Evolutionary conservation across 352 stramenopile genomes (phyloP).

Genomic region (Phytopythium cucurbitacearum): DNA sequence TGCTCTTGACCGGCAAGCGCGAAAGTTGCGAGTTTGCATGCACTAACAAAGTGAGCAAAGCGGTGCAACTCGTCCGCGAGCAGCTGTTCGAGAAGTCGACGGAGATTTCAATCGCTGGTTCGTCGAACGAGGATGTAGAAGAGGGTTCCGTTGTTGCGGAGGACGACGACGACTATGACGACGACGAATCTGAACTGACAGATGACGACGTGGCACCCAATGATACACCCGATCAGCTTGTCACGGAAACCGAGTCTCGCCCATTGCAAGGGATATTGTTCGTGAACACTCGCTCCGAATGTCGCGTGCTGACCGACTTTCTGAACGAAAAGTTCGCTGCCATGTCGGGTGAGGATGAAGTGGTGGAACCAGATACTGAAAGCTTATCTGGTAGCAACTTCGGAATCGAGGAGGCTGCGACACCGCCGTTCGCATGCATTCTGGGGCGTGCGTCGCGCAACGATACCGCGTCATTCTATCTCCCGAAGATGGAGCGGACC

Average conservation of each 20-base stretch:
- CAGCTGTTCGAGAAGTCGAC: constrained; percentile 19
- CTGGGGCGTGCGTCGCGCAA: constrained; percentile 44
- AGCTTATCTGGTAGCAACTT: not conserved
- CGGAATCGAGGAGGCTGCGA: constrained; percentile 6
- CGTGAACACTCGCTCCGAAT: constrained; percentile 77
- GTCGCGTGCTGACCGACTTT: constrained; percentile 71
- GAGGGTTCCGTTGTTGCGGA: constrained; percentile 16
- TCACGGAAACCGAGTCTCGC: not conserved
- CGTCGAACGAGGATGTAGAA: not conserved
- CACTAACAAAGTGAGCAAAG: constrained; percentile 49
- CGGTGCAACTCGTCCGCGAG: constrained; percentile 41
- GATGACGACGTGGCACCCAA: not conserved
- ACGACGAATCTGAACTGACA: constrained; percentile 9
- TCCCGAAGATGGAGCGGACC: constrained; percentile 53
- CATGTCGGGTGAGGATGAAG: constrained; percentile 9
- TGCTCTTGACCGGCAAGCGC: constrained; percentile 37
- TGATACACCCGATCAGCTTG: not conserved
- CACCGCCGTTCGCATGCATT: constrained; percentile 51
- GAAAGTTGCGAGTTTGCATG: constrained; percentile 39
- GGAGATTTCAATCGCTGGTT: not conserved
- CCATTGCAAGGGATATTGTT: constrained; percentile 79
- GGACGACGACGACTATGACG: constrained; percentile 12
- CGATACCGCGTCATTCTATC: constrained; percentile 54
- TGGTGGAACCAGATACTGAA: constrained; percentile 13
- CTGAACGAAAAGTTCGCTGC: constrained; percentile 60